phyloP scores from a whole-genome alignment of 2,329 filamentous ascomycete genomes.

The Neurospora crassa region DNA sequence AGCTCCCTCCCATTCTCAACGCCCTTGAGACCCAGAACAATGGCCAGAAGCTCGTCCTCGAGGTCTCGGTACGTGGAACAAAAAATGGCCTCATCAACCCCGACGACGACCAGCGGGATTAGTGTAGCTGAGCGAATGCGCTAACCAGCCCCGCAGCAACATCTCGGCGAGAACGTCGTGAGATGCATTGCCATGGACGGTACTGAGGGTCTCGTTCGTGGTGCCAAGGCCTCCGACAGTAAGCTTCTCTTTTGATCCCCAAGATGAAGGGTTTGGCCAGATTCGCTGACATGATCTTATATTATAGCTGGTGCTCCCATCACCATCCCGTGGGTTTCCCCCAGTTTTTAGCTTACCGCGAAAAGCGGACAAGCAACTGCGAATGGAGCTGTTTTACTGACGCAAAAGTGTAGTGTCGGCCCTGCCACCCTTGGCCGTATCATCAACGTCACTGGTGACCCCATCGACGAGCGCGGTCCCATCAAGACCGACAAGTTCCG shows the following conservation, averaged over 20 bases:
- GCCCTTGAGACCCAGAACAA: conserved; percentile 86
- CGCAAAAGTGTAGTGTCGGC: conserved; percentile 43
- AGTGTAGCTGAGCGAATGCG: not conserved
- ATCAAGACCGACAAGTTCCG: conserved; percentile 84
- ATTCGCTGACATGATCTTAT: conserved; percentile 11
- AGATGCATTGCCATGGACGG: conserved; percentile 99
- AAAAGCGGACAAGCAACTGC: not conserved
- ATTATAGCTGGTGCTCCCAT: conserved; percentile 71
- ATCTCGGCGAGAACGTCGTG: conserved; percentile 98
- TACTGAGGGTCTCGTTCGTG: conserved; percentile 99
- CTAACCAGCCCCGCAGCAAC: conserved; percentile 63
- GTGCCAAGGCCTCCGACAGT: conserved; percentile 69
- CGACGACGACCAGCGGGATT: not conserved
- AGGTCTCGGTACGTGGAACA: conserved; percentile 70
- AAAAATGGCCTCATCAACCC: conserved; percentile 9
- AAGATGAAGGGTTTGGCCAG: not conserved
- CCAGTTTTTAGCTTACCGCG: not conserved
- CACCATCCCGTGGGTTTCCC: conserved; percentile 48
- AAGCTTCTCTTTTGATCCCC: conserved; percentile 3
- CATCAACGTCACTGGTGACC: conserved; percentile 99
- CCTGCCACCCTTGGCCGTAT: conserved; percentile 92
- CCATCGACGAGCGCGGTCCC: conserved; percentile 97
- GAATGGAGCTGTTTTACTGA: conserved; percentile 9
- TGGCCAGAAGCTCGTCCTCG: conserved; percentile 88
- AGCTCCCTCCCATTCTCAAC: conserved; percentile 96